Conservation (phyloP, 352 stramenopile species). For the Pythium scleroteichum region DNA sequence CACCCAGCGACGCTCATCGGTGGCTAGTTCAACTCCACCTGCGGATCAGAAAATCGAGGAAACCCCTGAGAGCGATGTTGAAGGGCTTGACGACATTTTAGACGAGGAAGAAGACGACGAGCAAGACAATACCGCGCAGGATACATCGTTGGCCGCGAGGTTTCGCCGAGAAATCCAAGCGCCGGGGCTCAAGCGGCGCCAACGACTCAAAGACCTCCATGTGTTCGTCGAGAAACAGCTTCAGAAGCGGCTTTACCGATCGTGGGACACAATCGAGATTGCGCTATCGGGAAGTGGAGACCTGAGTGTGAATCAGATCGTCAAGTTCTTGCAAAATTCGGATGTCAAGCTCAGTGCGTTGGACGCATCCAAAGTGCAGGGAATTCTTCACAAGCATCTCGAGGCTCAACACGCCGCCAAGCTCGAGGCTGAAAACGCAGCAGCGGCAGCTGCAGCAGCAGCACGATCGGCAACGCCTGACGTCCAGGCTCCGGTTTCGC, state of each 20-base stretch:
- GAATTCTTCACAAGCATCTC: constrained; percentile 59
- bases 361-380: constrained; percentile 58
- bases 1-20: neutral
- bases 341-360: constrained; percentile 60
- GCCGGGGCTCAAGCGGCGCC: constrained; percentile 51
- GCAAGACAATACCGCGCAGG: constrained; percentile 15
- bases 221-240: constrained; percentile 64
- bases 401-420: constrained; percentile 15
- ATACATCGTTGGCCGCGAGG: neutral
- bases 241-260: constrained; percentile 64
- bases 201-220: constrained; percentile 62
- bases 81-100: neutral
- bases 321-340: constrained; percentile 72
- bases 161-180: constrained; percentile 16
- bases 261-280: constrained; percentile 75
- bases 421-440: constrained; percentile 1
- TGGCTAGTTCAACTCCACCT: no score
- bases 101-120: constrained; percentile 27
- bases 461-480: neutral
- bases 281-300: constrained; percentile 63
- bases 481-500: no score
- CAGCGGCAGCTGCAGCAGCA: neutral
- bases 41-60: neutral
- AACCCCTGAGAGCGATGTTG: neutral
- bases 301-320: constrained; percentile 62